A percentile compares a stretch with the other conserved stretches of the same genome.
These are phyloP conservation scores for Moringa oleifera DNA, from an alignment of 345 rosid species.

Conservation along the genomic window DNA sequence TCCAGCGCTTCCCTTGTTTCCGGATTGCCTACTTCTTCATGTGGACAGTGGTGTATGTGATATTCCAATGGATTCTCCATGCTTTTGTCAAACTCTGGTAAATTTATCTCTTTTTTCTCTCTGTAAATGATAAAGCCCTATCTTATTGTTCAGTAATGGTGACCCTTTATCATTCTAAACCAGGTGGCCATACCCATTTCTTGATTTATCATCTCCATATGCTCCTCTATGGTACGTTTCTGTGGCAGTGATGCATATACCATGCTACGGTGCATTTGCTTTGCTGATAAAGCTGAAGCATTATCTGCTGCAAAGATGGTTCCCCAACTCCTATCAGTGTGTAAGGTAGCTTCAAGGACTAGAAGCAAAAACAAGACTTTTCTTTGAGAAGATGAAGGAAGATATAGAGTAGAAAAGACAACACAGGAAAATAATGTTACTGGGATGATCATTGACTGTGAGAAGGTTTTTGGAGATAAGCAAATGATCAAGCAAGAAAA, in stretches of 20 bases:
- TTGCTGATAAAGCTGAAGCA: conserved; percentile 71
- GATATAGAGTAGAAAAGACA: neutral
- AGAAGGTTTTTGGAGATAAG: conserved; percentile 23
- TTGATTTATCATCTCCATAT: conserved; percentile 78
- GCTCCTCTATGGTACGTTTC: conserved; percentile 84
- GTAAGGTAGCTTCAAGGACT: conserved; percentile 16
- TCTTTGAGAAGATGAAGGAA: neutral
- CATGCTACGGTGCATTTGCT: conserved; percentile 71
- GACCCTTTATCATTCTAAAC: conserved; percentile 8
- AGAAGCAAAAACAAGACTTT: conserved; percentile 1
- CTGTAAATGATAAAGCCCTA: neutral
- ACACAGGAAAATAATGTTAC: no score
- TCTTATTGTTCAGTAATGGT: neutral
- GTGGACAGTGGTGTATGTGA: conserved; percentile 77
- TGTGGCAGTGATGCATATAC: conserved; percentile 81
- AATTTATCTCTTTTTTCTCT: conserved; percentile 2
- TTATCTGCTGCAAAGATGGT: conserved; percentile 52
- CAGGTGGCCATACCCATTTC: conserved; percentile 99
- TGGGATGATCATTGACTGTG: neutral
- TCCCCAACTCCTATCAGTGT: conserved; percentile 57
- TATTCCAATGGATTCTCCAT: conserved; percentile 86
- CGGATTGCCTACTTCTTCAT: conserved; percentile 83
- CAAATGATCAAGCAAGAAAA: conserved; percentile 11
- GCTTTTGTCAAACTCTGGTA: conserved; percentile 70
- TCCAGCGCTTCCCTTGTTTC: conserved; percentile 85